These are phyloP conservation scores for Plasmodium gallinaceum DNA, from an alignment of 169 alveolate species.

Conservation along the genomic window DNA sequence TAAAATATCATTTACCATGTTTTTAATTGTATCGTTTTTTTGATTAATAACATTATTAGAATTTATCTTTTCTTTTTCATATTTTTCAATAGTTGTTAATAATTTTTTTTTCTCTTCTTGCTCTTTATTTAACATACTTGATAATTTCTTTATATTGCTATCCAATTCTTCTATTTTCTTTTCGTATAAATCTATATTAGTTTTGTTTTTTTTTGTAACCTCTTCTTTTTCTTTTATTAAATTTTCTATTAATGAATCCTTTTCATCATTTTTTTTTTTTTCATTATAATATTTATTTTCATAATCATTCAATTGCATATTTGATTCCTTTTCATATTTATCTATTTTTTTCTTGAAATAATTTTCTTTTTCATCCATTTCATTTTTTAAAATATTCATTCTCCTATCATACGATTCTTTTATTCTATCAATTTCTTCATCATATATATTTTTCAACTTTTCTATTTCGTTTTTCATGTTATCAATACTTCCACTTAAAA, in stretches of 20 bases:
- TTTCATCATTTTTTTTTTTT: conserved; percentile 38
- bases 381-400: conserved; percentile 10
- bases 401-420: conserved; percentile 66
- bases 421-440: conserved; percentile 44
- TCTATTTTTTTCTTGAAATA: conserved; percentile 43
- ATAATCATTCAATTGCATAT: conserved; percentile 7
- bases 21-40: conserved; percentile 48
- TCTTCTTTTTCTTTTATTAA: conserved; percentile 15
- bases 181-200: not conserved
- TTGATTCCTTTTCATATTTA: conserved; percentile 15
- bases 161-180: not conserved
- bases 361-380: conserved; percentile 44
- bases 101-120: conserved; percentile 4
- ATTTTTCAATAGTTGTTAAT: conserved; percentile 12
- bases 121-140: conserved; percentile 7
- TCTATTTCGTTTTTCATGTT: conserved; percentile 55
- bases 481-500: conserved; percentile 35
- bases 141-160: not conserved
- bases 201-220: not conserved
- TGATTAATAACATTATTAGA: conserved; percentile 14
- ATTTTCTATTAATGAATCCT: conserved; percentile 1
- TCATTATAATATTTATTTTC: conserved; percentile 20
- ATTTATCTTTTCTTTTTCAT: conserved; percentile 16
- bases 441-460: conserved; percentile 52
- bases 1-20: conserved; percentile 55